These are phyloP conservation scores for Sungouiozyma ichnusensis DNA, from an alignment of 805 yeast genomes.

Conservation along the genomic window DNA sequence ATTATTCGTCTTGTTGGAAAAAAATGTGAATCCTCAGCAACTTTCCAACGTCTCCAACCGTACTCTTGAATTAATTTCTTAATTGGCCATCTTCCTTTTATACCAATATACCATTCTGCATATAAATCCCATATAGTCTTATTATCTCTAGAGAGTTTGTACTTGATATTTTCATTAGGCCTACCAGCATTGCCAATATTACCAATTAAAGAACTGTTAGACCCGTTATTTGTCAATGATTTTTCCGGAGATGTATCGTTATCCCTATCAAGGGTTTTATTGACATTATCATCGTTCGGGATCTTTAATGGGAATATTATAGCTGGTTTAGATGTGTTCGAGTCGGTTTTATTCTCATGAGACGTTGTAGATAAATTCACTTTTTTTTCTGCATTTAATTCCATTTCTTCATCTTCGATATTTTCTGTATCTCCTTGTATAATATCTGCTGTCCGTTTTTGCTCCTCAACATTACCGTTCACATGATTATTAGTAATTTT, in stretches of 20 bases:
- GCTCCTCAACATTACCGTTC: not conserved
- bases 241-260: not conserved
- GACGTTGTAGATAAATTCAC: no score
- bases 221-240: no score
- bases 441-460: not conserved
- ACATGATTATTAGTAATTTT: not conserved
- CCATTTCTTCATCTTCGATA: not conserved
- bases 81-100: conserved; percentile 27
- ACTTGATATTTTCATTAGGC: conserved; percentile 25
- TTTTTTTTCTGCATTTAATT: not conserved
- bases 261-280: not conserved
- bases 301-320: not conserved
- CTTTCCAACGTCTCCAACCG: conserved; percentile 32
- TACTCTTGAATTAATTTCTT: conserved; percentile 25
- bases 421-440: not conserved
- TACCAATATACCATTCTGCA: conserved; percentile 30
- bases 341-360: not conserved
- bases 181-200: conserved; percentile 4
- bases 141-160: conserved; percentile 30
- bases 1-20: conserved; percentile 31
- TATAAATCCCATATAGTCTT: conserved; percentile 30
- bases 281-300: not conserved
- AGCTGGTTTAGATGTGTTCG: not conserved
- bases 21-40: conserved; percentile 30
- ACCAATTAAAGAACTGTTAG: no score